Evolutionary conservation across 257 asterid genomes (phyloP).

Genomic region (Forsythia viridissima): DNA sequence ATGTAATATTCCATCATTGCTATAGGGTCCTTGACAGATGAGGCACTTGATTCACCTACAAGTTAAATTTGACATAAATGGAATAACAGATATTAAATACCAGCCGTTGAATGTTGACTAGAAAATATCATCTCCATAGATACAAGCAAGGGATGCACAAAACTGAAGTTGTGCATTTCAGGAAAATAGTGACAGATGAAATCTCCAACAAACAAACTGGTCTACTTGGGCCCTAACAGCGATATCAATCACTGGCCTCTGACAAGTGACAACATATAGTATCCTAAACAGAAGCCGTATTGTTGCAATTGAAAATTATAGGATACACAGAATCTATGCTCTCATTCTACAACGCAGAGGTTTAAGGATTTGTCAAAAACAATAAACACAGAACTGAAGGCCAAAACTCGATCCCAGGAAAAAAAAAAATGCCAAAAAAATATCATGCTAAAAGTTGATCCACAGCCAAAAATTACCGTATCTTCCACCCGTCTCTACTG

Average conservation of each 20-base stretch:
- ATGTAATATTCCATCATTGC: conserved; percentile 95
- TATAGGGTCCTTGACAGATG: conserved; percentile 67
- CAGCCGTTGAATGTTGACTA: neutral
- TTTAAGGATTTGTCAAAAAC: neutral
- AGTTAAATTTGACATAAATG: conserved; percentile 19
- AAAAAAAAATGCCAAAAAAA: conserved; percentile 4
- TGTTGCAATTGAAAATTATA: neutral
- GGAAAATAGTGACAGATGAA: neutral
- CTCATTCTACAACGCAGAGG: neutral
- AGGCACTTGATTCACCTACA: conserved; percentile 57
- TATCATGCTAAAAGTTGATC: neutral
- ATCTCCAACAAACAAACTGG: neutral
- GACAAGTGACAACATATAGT: neutral
- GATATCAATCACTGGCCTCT: neutral
- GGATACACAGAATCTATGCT: neutral
- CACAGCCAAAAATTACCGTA: conserved; percentile 32
- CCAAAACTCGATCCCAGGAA: conserved; percentile 8
- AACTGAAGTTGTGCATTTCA: neutral
- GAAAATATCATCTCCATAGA: neutral
- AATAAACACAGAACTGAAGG: conserved; percentile 11
- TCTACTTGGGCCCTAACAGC: neutral
- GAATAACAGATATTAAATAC: conserved; percentile 15
- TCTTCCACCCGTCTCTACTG: conserved; percentile 47
- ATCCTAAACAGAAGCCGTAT: too few relatives aligned
- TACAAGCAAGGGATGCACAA: neutral